Evolutionary conservation across 805 yeast species (phyloP).

Genomic region (Metschnikowia noctiluminum): DNA sequence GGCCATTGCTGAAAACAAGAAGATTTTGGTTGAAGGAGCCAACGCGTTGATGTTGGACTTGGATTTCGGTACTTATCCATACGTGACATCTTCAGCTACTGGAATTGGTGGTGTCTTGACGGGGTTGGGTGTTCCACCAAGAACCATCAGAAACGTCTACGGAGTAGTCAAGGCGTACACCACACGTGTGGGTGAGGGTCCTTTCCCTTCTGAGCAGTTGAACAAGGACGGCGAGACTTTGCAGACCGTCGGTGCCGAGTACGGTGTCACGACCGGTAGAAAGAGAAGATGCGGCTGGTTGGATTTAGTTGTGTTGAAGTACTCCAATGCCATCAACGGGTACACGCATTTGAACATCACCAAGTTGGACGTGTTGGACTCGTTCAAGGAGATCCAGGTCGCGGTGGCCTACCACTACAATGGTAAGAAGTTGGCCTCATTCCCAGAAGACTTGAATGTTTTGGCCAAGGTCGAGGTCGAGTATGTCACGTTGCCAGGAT

Average conservation of each 20-base stretch:
- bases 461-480: constrained; percentile 90
- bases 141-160: constrained; percentile 69
- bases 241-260: constrained; percentile 92
- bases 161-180: constrained; percentile 99
- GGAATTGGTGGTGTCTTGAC: constrained; percentile 98
- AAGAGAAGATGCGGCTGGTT: constrained; percentile 99
- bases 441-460: constrained; percentile 88
- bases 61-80: constrained; percentile 98
- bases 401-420: constrained; percentile 80
- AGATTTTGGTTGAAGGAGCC: constrained; percentile 94
- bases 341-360: constrained; percentile 93
- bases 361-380: constrained; percentile 90
- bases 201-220: constrained; percentile 97
- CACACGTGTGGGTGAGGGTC: constrained; percentile 98
- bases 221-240: constrained; percentile 81
- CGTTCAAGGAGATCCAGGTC: constrained; percentile 82
- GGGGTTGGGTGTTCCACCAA: constrained; percentile 96
- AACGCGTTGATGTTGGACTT: constrained; percentile 96
- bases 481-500: constrained; percentile 89
- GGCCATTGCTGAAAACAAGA: constrained; percentile 74
- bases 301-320: constrained; percentile 90
- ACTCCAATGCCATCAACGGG: constrained; percentile 89
- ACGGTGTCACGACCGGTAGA: constrained; percentile 97
- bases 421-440: constrained; percentile 69
- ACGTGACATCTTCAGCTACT: constrained; percentile 91